Percentiles rank a stretch among this genome's conserved stretches.
Evolutionary conservation across 2,329 filamentous ascomycete species (phyloP).

Genomic region (Verticillium zaregamsianum): DNA sequence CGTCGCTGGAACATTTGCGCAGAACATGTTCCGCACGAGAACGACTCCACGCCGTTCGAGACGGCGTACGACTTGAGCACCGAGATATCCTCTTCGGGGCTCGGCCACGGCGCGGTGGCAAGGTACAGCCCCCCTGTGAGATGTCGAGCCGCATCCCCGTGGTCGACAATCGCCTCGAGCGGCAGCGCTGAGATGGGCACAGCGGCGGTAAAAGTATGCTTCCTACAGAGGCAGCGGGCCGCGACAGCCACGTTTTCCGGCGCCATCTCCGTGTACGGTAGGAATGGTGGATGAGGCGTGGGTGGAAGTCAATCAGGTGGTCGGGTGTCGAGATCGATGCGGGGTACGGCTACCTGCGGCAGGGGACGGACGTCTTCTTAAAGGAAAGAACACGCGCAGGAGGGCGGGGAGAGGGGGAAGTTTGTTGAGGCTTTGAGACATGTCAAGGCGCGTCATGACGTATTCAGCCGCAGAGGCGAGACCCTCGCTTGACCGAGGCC

Average conservation of each 20-base stretch:
- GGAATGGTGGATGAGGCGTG: neutral
- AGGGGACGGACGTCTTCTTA: neutral
- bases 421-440: neutral
- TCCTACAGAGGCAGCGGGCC: slow-evolving; percentile 40
- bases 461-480: neutral
- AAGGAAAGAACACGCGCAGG: neutral
- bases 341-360: neutral
- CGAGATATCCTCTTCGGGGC: slow-evolving; percentile 17
- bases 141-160: slow-evolving; percentile 46
- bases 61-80: slow-evolving; percentile 33
- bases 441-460: neutral
- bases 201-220: slow-evolving; percentile 31
- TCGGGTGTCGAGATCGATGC: neutral
- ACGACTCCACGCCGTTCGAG: slow-evolving; percentile 23
- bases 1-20: slow-evolving; percentile 23
- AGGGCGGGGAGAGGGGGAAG: neutral
- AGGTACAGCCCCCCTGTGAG: slow-evolving; percentile 37
- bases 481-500: neutral
- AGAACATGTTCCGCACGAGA: slow-evolving; percentile 38
- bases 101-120: slow-evolving; percentile 30
- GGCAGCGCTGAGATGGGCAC: slow-evolving; percentile 33
- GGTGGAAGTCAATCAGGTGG: neutral
- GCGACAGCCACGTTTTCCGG: neutral
- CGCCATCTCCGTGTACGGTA: neutral
- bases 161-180: slow-evolving; percentile 36